Evolutionary conservation across 352 stramenopile species (phyloP).

Genomic region (Aphanomyces stellatus): DNA sequence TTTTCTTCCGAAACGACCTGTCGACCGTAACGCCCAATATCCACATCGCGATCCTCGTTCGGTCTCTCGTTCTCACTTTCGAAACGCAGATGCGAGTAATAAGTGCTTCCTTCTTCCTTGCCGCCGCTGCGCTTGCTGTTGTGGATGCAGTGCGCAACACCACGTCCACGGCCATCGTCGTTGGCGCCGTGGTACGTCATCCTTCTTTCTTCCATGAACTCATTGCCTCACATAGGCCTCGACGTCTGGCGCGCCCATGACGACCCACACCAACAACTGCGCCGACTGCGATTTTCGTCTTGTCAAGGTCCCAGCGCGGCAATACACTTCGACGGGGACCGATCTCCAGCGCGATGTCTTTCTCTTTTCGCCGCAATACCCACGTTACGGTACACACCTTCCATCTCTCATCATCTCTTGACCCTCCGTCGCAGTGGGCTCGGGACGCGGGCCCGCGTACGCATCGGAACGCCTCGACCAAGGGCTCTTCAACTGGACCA

Average conservation of each 20-base stretch:
- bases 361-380: slow-evolving; percentile 52
- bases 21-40: too few relatives aligned
- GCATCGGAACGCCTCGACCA: slow-evolving; percentile 47
- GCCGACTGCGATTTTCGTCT: slow-evolving; percentile 78
- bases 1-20: too few relatives aligned
- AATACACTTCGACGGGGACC: slow-evolving; percentile 26
- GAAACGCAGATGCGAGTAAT: too few relatives aligned
- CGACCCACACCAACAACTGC: slow-evolving; percentile 81
- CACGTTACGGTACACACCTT: slow-evolving; percentile 46
- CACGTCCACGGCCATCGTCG: slow-evolving; percentile 68
- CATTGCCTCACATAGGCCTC: slow-evolving; percentile 33
- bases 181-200: slow-evolving; percentile 49
- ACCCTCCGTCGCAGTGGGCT: slow-evolving; percentile 31
- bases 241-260: slow-evolving; percentile 62
- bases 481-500: slow-evolving; percentile 59
- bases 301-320: slow-evolving; percentile 61
- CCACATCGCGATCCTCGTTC: too few relatives aligned
- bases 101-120: too few relatives aligned
- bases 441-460: slow-evolving; percentile 47
- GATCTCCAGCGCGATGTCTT: slow-evolving; percentile 46
- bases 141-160: slow-evolving; percentile 21
- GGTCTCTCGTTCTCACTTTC: too few relatives aligned
- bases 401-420: background rate
- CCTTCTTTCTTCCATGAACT: too few relatives aligned
- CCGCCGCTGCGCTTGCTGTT: background rate